phyloP scores from a whole-genome alignment of 352 stramenopile genomes.

The Pythium insidiosum region DNA sequence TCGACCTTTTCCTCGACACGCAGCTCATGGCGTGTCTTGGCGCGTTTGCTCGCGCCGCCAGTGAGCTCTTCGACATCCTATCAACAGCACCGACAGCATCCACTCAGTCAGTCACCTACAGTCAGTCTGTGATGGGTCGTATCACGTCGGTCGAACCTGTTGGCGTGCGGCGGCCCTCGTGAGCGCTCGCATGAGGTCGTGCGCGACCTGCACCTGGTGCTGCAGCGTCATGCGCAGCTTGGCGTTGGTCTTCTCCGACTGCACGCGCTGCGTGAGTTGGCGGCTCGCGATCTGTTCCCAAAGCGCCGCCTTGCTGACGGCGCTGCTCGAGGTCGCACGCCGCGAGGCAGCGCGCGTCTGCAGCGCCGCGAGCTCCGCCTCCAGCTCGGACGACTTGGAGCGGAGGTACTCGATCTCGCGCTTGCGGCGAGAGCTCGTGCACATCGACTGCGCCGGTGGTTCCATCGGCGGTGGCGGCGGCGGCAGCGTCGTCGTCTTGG shows the following conservation, averaged over 20 bases:
- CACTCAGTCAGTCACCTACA: not conserved
- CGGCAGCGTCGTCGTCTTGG: not conserved
- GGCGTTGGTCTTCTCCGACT: conserved; percentile 2
- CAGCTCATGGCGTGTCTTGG: too few relatives aligned
- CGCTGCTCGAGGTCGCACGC: too few relatives aligned
- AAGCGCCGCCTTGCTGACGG: conserved; percentile 1
- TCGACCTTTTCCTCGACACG: too few relatives aligned
- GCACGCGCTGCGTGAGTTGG: conserved; percentile 6
- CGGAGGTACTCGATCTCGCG: conserved; percentile 13
- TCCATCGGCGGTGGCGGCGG: not conserved
- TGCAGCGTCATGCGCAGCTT: conserved; percentile 7
- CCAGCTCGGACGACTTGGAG: conserved; percentile 9
- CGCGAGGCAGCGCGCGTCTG: too few relatives aligned
- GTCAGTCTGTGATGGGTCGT: not conserved
- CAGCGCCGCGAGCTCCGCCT: conserved; percentile 8
- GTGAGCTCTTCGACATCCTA: too few relatives aligned
- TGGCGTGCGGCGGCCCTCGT: conserved; percentile 1
- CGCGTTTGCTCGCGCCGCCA: too few relatives aligned
- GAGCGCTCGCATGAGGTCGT: conserved; percentile 2
- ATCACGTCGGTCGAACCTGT: not conserved
- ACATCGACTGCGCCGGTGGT: not conserved
- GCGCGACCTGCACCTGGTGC: conserved; percentile 2
- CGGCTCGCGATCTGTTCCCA: conserved; percentile 12
- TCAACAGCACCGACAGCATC: too few relatives aligned
- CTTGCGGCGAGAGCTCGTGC: conserved; percentile 10